phyloP scores from a whole-genome alignment of 305 asterid genomes.

The Caryopteris hybrid region DNA sequence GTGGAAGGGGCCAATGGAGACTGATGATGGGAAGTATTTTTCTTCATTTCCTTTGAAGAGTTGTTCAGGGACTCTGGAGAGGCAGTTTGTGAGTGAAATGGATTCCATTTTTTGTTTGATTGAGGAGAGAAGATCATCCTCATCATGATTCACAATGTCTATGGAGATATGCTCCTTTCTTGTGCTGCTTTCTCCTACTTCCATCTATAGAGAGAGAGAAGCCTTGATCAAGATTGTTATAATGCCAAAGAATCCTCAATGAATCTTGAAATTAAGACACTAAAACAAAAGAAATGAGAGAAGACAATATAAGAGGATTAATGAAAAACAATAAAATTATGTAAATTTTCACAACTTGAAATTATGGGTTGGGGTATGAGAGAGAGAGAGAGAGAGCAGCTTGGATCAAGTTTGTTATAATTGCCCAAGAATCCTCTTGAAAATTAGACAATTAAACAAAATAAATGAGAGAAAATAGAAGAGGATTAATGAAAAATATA shows the following conservation, averaged over 20 bases:
- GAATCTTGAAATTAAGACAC: neutral
- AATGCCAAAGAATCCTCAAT: neutral
- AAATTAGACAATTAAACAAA: neutral
- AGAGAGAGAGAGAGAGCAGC: too few species aligned
- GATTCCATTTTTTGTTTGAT: slow-evolving; percentile 41
- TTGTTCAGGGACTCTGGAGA: slow-evolving; percentile 34
- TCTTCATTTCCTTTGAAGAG: slow-evolving; percentile 20
- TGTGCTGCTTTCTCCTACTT: neutral
- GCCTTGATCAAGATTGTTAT: neutral
- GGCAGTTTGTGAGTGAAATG: slow-evolving; percentile 14
- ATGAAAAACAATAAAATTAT: too few species aligned
- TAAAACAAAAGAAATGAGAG: too few species aligned
- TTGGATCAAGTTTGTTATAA: too few species aligned
- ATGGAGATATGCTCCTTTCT: slow-evolving; percentile 25
- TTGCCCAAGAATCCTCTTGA: too few species aligned
- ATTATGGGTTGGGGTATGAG: too few species aligned
- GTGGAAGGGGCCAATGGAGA: slow-evolving; percentile 65
- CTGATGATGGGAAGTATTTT: slow-evolving; percentile 34
- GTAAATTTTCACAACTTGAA: too few species aligned
- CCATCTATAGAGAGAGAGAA: slow-evolving; percentile 14
- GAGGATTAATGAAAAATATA: too few species aligned
- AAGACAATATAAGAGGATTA: too few species aligned
- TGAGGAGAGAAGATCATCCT: slow-evolving; percentile 32
- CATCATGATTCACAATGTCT: slow-evolving; percentile 27
- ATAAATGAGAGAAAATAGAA: neutral